Conservation (phyloP, 768 basidiomycete species). For the Naganishia kalamii region DNA sequence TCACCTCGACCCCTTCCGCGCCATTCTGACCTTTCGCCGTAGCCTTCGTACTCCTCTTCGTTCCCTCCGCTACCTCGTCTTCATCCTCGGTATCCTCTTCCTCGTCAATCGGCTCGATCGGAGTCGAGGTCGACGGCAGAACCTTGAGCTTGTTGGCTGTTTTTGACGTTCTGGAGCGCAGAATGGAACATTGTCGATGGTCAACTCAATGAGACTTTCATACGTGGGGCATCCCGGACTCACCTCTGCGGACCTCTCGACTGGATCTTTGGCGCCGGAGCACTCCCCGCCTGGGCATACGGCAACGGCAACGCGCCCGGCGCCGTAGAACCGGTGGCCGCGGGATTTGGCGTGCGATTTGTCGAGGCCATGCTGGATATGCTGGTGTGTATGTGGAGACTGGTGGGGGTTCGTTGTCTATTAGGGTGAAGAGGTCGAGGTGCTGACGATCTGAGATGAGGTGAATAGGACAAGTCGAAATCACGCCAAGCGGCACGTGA, state of each 20-base stretch:
- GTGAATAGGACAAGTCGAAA: background rate
- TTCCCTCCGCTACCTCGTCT: background rate
- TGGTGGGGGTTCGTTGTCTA: background rate
- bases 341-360: background rate
- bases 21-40: conserved; percentile 27
- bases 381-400: background rate
- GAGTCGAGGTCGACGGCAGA: conserved; percentile 30
- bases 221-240: too few relatives aligned
- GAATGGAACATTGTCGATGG: background rate
- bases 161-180: conserved; percentile 41
- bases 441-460: background rate
- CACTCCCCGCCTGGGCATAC: conserved; percentile 35
- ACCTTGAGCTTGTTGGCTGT: conserved; percentile 46
- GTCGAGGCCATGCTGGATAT: conserved; percentile 3
- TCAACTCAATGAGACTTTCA: too few relatives aligned
- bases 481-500: background rate
- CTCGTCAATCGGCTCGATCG: conserved; percentile 26
- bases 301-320: conserved; percentile 35
- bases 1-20: conserved; percentile 43
- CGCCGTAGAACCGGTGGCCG: background rate
- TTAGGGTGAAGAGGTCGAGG: background rate
- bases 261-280: conserved; percentile 36
- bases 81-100: conserved; percentile 36
- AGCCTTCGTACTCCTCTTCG: background rate
- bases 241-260: conserved; percentile 44